Conservation (phyloP, 306 rosid genomes). For the Lathyrus tuberosus region DNA sequence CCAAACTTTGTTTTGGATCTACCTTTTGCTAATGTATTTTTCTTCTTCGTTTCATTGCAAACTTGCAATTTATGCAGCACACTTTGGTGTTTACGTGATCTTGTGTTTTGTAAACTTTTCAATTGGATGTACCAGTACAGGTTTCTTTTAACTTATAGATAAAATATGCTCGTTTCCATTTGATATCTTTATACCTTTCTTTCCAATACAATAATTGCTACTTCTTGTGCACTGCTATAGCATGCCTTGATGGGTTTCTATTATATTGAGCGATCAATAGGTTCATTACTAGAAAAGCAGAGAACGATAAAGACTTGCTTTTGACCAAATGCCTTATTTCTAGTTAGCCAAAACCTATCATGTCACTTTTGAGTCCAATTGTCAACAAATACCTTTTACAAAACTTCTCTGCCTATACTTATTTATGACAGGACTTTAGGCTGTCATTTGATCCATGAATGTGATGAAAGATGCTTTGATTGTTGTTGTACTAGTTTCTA, state of each 20-base stretch:
- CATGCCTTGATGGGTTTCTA: background rate
- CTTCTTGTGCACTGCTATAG: background rate
- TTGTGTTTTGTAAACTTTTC: constrained; percentile 16
- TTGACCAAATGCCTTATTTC: background rate
- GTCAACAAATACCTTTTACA: constrained; percentile 1
- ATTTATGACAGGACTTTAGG: background rate
- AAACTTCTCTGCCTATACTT: background rate
- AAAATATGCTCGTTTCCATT: constrained; percentile 2
- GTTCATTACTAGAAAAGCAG: constrained; percentile 1
- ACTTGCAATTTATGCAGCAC: constrained; percentile 11
- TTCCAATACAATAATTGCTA: background rate
- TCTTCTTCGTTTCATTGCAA: background rate
- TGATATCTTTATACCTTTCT: background rate
- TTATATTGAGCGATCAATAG: constrained; percentile 9
- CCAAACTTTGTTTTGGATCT: constrained; percentile 4
- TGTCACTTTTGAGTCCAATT: background rate
- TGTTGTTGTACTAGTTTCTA: constrained; percentile 1
- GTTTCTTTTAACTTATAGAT: constrained; percentile 5
- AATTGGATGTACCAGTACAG: background rate
- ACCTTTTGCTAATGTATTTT: background rate
- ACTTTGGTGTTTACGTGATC: background rate
- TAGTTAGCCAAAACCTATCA: background rate
- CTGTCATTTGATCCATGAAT: background rate
- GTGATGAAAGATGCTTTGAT: background rate
- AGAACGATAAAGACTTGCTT: background rate